Conservation (phyloP, 257 asterid species). For the Paulownia fortunei region DNA sequence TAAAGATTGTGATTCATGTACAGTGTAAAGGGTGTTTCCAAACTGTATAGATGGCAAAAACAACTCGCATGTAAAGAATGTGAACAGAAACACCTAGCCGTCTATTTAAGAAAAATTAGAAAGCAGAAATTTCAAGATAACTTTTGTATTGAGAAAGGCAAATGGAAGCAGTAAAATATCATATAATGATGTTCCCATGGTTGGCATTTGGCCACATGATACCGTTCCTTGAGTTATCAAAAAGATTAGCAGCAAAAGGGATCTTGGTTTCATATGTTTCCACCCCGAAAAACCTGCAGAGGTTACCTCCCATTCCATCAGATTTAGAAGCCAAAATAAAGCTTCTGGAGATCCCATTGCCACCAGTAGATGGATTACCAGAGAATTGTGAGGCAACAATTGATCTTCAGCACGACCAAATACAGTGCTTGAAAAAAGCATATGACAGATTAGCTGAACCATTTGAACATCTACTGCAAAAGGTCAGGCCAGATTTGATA, state of each 20-base stretch:
- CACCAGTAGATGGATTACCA: constrained; percentile 39
- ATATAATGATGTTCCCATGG: constrained; percentile 55
- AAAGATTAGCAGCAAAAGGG: constrained; percentile 42
- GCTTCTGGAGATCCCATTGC: constrained; percentile 40
- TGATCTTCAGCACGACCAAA: constrained; percentile 38
- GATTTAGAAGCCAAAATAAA: constrained; percentile 22
- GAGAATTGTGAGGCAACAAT: constrained; percentile 51
- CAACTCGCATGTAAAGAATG: constrained; percentile 11
- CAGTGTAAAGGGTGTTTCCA: background rate
- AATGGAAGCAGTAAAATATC: constrained; percentile 41
- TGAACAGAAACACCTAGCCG: background rate
- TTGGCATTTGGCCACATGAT: constrained; percentile 59
- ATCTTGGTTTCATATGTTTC: constrained; percentile 42
- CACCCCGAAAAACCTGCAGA: constrained; percentile 50
- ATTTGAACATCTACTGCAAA: constrained; percentile 29
- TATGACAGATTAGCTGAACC: constrained; percentile 43
- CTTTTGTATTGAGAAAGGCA: background rate
- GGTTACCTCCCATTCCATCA: constrained; percentile 45
- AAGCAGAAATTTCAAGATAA: background rate
- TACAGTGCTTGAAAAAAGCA: constrained; percentile 41
- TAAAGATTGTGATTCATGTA: constrained; percentile 14
- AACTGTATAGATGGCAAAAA: background rate
- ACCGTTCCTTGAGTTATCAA: constrained; percentile 46
- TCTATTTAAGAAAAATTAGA: constrained; percentile 26
- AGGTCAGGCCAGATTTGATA: constrained; percentile 39